Base-by-base conservation (phyloP, 768 basidiomycete species). In the Mycena vulgaris region DNA sequence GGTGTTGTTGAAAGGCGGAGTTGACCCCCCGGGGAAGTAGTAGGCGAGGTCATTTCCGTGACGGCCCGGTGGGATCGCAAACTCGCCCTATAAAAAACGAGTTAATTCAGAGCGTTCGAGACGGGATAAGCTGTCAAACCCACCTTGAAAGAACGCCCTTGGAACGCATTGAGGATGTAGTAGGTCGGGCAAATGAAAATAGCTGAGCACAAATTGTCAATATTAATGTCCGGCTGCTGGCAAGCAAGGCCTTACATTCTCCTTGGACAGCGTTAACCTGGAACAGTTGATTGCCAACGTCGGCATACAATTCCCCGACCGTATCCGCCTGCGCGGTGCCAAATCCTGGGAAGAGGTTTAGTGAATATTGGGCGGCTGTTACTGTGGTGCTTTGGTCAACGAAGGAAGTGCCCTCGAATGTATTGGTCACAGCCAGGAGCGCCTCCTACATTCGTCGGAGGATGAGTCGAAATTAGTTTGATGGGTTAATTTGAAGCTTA, bases 121-220 rank as follows among this genome's bases (percentile, higher is more conserved):
- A n/a, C n/a, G n/a, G n/a, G n/a, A n/a, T n/a, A n/a, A n/a, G n/a
- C n/a, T n/a, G n/a, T 17, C 39, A 42, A 68, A 27, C 33, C 9
- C 3, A 82, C 83, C 78, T 82, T 84, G 73, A 76, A 83, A 0
- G 80, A 71, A 19, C 68, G 71, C 23, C 76, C 77, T 2, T 33
- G 30, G 68, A 83, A 84, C 6, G 82, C 68, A 10, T 64, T 30
- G 8, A 82, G 73, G 47, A 83, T 14, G 35, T 73, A 77, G 55
- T 82, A 80, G 1, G 81, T 77, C 9, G 82, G 83, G 62, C 83
- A 84, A 30, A 79, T 72, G 64, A 84, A 77, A 31, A 81, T 80
- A 1, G 81, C 83, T 83, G 52, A 31, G n/a, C n/a, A n/a, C 17
- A 16, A 42, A 19, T 61, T 23, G n/a, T 51, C 31, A 48, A 4